Conservation (phyloP, 75 land plant species). For the Ceratopteris richardii region DNA sequence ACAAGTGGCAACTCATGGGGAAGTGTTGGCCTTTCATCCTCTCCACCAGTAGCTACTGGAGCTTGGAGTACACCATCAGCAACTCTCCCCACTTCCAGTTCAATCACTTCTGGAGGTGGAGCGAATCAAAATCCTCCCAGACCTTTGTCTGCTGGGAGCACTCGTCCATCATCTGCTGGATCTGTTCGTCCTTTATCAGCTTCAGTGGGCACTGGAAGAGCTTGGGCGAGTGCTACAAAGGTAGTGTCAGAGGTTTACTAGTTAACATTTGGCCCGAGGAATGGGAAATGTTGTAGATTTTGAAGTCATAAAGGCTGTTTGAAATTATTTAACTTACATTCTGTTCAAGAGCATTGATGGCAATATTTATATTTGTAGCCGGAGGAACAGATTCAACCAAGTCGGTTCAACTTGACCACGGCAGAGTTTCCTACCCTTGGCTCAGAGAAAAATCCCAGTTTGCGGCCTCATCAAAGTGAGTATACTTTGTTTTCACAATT, state of each 20-base stretch:
- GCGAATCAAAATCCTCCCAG: slow-evolving; percentile 17
- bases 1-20: slow-evolving; percentile 61
- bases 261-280: background rate
- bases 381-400: slow-evolving; percentile 29
- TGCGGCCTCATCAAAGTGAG: slow-evolving; percentile 34
- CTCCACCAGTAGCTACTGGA: slow-evolving; percentile 37
- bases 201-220: slow-evolving; percentile 9
- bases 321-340: background rate
- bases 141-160: slow-evolving; percentile 76
- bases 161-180: slow-evolving; percentile 74
- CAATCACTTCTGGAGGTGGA: slow-evolving; percentile 4
- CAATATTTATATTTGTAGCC: slow-evolving; percentile 26
- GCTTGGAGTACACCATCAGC: slow-evolving; percentile 26
- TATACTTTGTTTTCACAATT: background rate
- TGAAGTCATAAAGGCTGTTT: too few relatives aligned
- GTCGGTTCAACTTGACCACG: slow-evolving; percentile 52
- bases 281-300: background rate
- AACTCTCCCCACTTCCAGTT: slow-evolving; percentile 23
- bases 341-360: background rate
- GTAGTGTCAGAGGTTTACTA: too few relatives aligned
- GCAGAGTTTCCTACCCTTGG: slow-evolving; percentile 85
- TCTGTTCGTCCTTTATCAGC: slow-evolving; percentile 27
- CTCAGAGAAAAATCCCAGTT: slow-evolving; percentile 41
- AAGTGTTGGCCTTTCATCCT: slow-evolving; percentile 42
- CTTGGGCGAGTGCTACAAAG: slow-evolving; percentile 34